A percentile compares a stretch with the other conserved stretches of the same genome.
These are phyloP conservation scores for Lumnitzera littorea DNA, from an alignment of 345 rosid species.

Conservation along the genomic window DNA sequence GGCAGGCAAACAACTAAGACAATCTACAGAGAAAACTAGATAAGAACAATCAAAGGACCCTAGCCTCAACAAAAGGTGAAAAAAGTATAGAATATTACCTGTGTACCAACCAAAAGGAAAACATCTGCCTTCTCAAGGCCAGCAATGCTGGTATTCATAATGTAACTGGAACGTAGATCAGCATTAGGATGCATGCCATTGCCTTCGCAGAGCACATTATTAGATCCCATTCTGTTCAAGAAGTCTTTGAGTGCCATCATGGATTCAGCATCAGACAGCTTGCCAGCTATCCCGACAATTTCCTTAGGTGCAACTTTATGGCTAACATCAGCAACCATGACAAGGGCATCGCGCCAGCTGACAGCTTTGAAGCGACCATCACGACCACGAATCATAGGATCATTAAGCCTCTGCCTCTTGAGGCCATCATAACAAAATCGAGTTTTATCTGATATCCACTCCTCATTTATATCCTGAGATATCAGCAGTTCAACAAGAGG, in stretches of 20 bases:
- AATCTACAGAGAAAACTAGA: too few relatives aligned
- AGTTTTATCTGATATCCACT: constrained; percentile 99
- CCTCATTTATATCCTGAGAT: constrained; percentile 94
- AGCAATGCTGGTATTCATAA: constrained; percentile 79
- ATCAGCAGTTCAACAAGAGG: background rate
- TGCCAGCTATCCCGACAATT: constrained; percentile 85
- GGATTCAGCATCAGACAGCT: constrained; percentile 95
- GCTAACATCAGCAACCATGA: constrained; percentile 76
- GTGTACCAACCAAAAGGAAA: constrained; percentile 93
- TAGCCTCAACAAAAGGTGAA: background rate
- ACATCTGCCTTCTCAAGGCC: constrained; percentile 93
- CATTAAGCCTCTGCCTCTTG: constrained; percentile 97
- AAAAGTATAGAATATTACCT: constrained; percentile 34
- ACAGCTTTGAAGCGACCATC: constrained; percentile 89
- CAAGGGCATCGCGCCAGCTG: constrained; percentile 95
- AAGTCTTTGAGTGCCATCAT: constrained; percentile 97
- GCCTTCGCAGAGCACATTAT: constrained; percentile 93
- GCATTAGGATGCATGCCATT: constrained; percentile 68
- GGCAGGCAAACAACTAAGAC: too few relatives aligned
- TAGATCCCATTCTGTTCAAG: constrained; percentile 89
- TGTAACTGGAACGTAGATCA: constrained; percentile 85
- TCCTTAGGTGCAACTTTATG: constrained; percentile 79
- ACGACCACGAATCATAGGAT: constrained; percentile 90
- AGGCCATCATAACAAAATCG: constrained; percentile 93
- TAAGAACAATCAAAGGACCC: too few relatives aligned